Base-by-base conservation (phyloP, 139 green algal species). In the Zygnema circumcarinatum region DNA sequence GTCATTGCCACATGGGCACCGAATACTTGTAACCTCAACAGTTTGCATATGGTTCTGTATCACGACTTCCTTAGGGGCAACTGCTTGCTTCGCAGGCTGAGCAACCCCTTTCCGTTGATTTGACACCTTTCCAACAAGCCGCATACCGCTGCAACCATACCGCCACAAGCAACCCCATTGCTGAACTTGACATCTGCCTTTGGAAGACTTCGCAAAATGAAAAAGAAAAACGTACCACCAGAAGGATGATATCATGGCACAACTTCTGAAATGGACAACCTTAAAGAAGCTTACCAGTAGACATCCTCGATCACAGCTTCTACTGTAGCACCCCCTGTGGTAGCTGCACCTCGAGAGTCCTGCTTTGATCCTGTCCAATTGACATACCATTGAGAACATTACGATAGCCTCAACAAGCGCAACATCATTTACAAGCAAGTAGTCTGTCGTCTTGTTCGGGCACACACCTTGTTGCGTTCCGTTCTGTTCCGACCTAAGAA, bases 11-110 rank as follows among this genome's bases (percentile, higher is more conserved):
- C 69, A 78, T 3, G 69, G 69, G 16, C 69, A 78, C 11, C 36
- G 69, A 41, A 78, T 62, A 62, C 16, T 62, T 78, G 16, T 11
- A 78, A 16, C 69, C 69, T 78, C 16, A 39, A 78, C 69, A 52
- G 7, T 11, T 78, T 11, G 3, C 16, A 41, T 16, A 39, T 52
- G 3, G 16, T 38, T 39, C 35, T 16, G 7, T 41, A 25, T 39
- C 54, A 72, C 54, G 35, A 20, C 35, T 25, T 3, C 11, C 7
- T 20, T 41, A 16, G 36, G 7, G 11, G 11, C 69, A 52, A 16
- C 16, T 16, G 11, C 3, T 78, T 41, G 35, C 69, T 78, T 39
- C 16, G 35, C 35, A 39, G 35, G 69, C 7, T 20, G 69, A 22
- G 11, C 11, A 7, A 16, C 3, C 16, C 69, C 35, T 78, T 78